Base-by-base conservation (phyloP, 1,284 basidiomycete genomes). In the Kalmanozyma brasiliensis region DNA sequence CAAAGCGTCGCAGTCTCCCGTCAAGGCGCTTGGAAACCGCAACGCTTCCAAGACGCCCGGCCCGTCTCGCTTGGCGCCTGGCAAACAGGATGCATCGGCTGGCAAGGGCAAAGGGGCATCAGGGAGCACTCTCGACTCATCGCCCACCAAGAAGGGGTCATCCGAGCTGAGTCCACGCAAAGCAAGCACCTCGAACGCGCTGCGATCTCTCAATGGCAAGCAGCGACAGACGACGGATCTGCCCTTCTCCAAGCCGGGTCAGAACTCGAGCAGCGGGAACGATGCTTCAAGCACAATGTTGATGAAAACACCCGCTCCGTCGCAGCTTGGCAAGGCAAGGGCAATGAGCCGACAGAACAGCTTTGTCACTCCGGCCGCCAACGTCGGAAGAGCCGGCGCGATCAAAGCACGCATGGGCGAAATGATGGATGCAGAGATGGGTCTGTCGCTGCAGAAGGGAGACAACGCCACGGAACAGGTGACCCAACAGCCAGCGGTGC, bases 371-470 rank as follows among this genome's bases (percentile, higher is more conserved):
- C 77, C 77, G 4, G 73, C 74, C 1, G 71, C 68, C 46, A 79
- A 79, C 45, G 55, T 76, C 16, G 77, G 77, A 22, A 59, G 71
- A 10, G 71, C 71, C 2, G 77, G 75, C 7, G 72, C 74, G 49
- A 74, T 76, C 57, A 79, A 79, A 30, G 73, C 74, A 16, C 59
- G 68, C 22, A 66, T 79, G 58, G 75, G 70, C 43, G 73, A 79
- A 43, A 65, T 74, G 29, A 30, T 68, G 43, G 77, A 76, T 37
- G 63, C 73, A 13, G 68, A 68, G 35, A 49, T 68, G 53, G 64
- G 73, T 0, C 35, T 70, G 8, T 64, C 58, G 43, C 35, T 56
- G 30, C 56, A 52, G n/a, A 63, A 63, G 34, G 52, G 34, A 20
- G 56, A 63, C 40, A 55, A 40, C n/a, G 60, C 41, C 6, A 49